Percentiles rank a stretch among this genome's conserved stretches.
Evolutionary conservation across 768 basidiomycete genomes (phyloP).

Genomic region (Leccinum aurantiacum): DNA sequence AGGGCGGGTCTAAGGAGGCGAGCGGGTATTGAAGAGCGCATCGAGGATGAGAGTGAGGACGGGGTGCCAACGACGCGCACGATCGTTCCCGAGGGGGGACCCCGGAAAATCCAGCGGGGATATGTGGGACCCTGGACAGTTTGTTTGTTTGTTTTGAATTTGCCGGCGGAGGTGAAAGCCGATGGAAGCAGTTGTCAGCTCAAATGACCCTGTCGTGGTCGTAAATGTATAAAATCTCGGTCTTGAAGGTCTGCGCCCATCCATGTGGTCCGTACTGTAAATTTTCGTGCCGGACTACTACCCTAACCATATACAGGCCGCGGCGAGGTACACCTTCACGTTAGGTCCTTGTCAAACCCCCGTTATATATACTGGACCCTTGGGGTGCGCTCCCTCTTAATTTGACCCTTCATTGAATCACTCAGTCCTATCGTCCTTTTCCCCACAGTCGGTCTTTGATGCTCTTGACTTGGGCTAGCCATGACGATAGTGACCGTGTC

Average conservation of each 20-base stretch:
- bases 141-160: conserved; percentile 2
- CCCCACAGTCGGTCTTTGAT: conserved; percentile 18
- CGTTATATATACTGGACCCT: conserved; percentile 23
- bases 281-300: conserved; percentile 24
- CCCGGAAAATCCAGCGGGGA: conserved; percentile 12
- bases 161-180: conserved; percentile 15
- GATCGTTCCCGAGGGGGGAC: conserved; percentile 16
- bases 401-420: conserved; percentile 8
- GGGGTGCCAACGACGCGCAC: not conserved
- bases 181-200: conserved; percentile 8
- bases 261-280: conserved; percentile 19
- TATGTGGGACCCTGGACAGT: conserved; percentile 24
- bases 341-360: conserved; percentile 1
- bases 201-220: conserved; percentile 21
- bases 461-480: conserved; percentile 22
- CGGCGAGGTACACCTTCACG: conserved; percentile 5
- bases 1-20: conserved; percentile 20
- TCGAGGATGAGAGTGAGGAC: conserved; percentile 18
- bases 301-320: conserved; percentile 7
- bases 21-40: conserved; percentile 8
- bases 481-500: conserved; percentile 24
- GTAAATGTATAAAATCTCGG: conserved; percentile 17
- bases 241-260: conserved; percentile 19
- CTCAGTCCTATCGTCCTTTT: conserved; percentile 12
- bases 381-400: conserved; percentile 20